Conservation (phyloP, 345 rosid species). For the Physaria fendleri region DNA sequence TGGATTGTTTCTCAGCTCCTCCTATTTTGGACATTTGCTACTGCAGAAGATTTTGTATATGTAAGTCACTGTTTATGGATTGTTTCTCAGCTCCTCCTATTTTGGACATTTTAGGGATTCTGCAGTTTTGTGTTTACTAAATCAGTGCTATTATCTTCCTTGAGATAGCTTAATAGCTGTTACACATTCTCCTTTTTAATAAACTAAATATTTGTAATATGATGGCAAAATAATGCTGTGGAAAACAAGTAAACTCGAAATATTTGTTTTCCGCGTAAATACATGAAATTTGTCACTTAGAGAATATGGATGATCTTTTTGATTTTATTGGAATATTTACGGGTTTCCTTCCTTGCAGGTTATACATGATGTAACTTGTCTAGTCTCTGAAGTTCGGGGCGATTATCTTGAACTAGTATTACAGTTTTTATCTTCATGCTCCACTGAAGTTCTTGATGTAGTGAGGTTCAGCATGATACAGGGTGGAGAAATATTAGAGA, state of each 20-base stretch:
- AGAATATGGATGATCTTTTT: neutral
- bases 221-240: neutral
- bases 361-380: constrained; percentile 67
- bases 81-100: constrained; percentile 11
- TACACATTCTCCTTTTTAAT: no score
- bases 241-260: constrained; percentile 5
- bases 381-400: constrained; percentile 61
- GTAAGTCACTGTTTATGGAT: constrained; percentile 40
- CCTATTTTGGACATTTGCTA: no score
- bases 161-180: neutral
- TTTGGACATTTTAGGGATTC: neutral
- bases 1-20: no score
- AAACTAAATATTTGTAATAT: neutral
- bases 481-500: constrained; percentile 54
- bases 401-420: constrained; percentile 55
- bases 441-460: constrained; percentile 55
- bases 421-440: constrained; percentile 61
- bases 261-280: neutral
- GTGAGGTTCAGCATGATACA: constrained; percentile 73
- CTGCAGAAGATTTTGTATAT: constrained; percentile 72
- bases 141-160: constrained; percentile 8
- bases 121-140: neutral
- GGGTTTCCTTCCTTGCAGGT: constrained; percentile 49
- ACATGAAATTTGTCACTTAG: neutral
- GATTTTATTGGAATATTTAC: constrained; percentile 17